phyloP scores from a whole-genome alignment of 106 monocot species.

The Allium sativum region DNA sequence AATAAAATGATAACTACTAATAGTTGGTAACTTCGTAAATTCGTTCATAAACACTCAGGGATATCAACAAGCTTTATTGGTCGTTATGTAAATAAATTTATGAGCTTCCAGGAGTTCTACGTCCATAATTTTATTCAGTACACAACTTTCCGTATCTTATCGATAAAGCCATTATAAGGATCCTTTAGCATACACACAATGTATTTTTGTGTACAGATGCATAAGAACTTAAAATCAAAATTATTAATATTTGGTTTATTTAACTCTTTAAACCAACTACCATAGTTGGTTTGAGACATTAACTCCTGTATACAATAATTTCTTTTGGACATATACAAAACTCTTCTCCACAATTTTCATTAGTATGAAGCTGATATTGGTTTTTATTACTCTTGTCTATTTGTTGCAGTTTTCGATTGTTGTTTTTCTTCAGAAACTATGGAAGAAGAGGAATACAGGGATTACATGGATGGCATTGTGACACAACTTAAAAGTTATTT shows the following conservation, averaged over 20 bases:
- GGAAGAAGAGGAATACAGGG: conserved; percentile 54
- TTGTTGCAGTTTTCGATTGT: conserved; percentile 75
- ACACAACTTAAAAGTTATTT: conserved; percentile 57
- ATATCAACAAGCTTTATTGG: too few relatives aligned
- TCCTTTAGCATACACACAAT: background rate
- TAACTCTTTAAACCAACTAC: background rate
- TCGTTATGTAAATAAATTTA: too few relatives aligned
- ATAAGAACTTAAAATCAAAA: background rate
- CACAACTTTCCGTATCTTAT: too few relatives aligned
- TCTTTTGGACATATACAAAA: background rate
- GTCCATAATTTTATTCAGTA: too few relatives aligned
- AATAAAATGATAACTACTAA: background rate
- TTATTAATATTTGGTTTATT: background rate
- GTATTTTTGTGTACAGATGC: background rate
- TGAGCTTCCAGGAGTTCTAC: too few relatives aligned
- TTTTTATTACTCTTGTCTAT: conserved; percentile 14
- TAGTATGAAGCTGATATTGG: background rate
- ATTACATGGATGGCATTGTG: conserved; percentile 59
- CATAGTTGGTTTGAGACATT: background rate
- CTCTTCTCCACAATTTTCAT: background rate
- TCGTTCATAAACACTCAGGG: too few relatives aligned
- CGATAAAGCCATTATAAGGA: background rate
- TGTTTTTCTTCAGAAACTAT: conserved; percentile 73
- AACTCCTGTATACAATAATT: background rate
- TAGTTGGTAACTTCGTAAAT: background rate